Base-by-base conservation (phyloP, 768 basidiomycete species). In the Mycena haematopus region DNA sequence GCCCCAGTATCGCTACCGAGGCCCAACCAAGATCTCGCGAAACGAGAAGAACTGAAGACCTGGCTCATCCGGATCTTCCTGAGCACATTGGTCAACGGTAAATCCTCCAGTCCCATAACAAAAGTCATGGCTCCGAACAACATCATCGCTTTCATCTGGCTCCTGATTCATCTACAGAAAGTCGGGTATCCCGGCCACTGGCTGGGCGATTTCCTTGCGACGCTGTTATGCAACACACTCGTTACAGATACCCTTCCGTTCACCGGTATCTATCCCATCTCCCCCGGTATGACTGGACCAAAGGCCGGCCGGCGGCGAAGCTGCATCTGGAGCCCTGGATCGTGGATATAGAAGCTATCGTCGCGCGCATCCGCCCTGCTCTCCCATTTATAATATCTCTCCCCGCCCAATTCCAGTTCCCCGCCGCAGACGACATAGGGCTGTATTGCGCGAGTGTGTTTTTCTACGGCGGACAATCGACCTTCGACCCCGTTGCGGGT, bases 111-210 rank as follows among this genome's bases (percentile, higher is more conserved):
- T 6, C 36, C 9, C 11, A 9, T 42, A 11, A 25, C 35, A 7
- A 49, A 40, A 31, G 17, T 58, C 19, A 19, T 49, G 40, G 60
- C 69, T 27, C 73, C 75, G 13, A 75, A 74, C 67, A 78, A 70
- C 56, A 65, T 79, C 17, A 70, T 72, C 11, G 70, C 72, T 7
- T 77, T 78, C 68, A 54, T 77, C 52, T 62, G 67, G 11, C 68
- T 78, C 2, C 68, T 78, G 21, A 60, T 75, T 25, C 70, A 75
- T 59, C 72, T 78, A 14, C 69, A 72, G 52, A 60, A 67, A 29
- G 72, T 76, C 50, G 76, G 76, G 2, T 78, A 75, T 59, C 78
- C 77, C 2, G 65, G 62, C 7, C 78, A 76, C 58, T 78, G 76
- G 77, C 70, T 79, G 33, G 67, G 71, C 47, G 75, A 76, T 9